phyloP scores from a whole-genome alignment of 2,329 filamentous ascomycete genomes.

The Fusarium sp. region DNA sequence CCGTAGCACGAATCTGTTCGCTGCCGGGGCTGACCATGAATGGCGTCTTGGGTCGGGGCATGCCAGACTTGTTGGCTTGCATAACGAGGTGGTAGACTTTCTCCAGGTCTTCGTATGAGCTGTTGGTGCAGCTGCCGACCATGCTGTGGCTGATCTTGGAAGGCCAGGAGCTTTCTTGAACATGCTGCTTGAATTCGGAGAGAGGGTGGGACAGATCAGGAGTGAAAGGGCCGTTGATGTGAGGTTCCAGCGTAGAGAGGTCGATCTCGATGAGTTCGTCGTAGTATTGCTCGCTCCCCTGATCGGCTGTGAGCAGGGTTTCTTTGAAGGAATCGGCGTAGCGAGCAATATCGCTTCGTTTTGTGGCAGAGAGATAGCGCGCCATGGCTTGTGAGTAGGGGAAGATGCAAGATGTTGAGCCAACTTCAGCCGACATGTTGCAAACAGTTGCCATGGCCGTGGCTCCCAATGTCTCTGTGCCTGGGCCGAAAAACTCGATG shows the following conservation, averaged over 20 bases:
- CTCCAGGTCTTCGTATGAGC: constrained; percentile 85
- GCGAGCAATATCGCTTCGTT: constrained; percentile 38
- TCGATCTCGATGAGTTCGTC: constrained; percentile 50
- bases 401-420: constrained; percentile 50
- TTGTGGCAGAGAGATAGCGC: constrained; percentile 46
- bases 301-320: neutral
- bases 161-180: constrained; percentile 94
- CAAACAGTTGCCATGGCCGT: constrained; percentile 52
- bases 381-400: constrained; percentile 48
- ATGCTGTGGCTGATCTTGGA: constrained; percentile 93
- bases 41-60: constrained; percentile 84
- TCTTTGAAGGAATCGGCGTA: neutral
- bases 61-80: constrained; percentile 87
- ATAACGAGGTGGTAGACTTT: constrained; percentile 81
- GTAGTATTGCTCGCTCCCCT: constrained; percentile 44
- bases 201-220: constrained; percentile 97
- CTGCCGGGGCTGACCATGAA: constrained; percentile 97
- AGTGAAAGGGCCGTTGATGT: constrained; percentile 98
- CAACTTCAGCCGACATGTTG: constrained; percentile 52
- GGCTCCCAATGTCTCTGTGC: constrained; percentile 44
- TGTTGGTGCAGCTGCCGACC: constrained; percentile 98
- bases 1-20: constrained; percentile 95
- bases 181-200: constrained; percentile 93
- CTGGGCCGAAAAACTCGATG: constrained; percentile 51
- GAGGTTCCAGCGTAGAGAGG: constrained; percentile 84